phyloP scores from a whole-genome alignment of 768 basidiomycete species.

The Kwoniella heveanensis region DNA sequence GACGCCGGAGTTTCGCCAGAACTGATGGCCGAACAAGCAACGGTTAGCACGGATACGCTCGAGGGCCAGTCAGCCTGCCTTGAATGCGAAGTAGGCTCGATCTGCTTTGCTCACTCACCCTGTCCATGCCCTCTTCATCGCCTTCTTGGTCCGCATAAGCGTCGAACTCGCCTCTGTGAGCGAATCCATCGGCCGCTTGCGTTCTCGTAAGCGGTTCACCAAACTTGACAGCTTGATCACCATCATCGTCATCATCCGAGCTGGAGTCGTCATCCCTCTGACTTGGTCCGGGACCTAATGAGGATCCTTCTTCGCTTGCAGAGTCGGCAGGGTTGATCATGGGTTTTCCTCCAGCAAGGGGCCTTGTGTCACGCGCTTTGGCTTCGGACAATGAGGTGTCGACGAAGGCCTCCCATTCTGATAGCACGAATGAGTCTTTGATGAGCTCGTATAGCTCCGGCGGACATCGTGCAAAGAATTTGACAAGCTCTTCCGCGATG shows the following conservation, averaged over 20 bases:
- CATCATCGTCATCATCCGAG: constrained; percentile 42
- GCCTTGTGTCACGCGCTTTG: constrained; percentile 73
- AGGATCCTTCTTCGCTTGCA: constrained; percentile 2
- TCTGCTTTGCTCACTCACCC: constrained; percentile 36
- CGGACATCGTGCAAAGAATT: constrained; percentile 84
- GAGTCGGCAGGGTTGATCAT: constrained; percentile 11
- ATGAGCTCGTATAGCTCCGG: constrained; percentile 71
- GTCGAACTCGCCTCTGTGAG: constrained; percentile 23
- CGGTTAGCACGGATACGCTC: no score
- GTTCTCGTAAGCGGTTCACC: constrained; percentile 48
- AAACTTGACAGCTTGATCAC: constrained; percentile 30
- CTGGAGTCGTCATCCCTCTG: constrained; percentile 29
- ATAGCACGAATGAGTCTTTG: constrained; percentile 69
- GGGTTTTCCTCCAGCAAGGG: constrained; percentile 69
- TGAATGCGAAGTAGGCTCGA: no score
- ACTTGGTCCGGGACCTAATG: not conserved
- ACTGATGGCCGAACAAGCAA: constrained; percentile 11
- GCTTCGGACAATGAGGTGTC: constrained; percentile 81
- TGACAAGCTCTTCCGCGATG: constrained; percentile 91
- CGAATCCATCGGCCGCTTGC: constrained; percentile 38
- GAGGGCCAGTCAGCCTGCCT: no score
- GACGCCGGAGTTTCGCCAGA: constrained; percentile 36
- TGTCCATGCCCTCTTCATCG: constrained; percentile 31
- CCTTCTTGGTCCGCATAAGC: constrained; percentile 18
- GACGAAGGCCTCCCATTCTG: constrained; percentile 88